Conservation (phyloP, 108 stramenopile species). For the Skeletonema marinoi region DNA sequence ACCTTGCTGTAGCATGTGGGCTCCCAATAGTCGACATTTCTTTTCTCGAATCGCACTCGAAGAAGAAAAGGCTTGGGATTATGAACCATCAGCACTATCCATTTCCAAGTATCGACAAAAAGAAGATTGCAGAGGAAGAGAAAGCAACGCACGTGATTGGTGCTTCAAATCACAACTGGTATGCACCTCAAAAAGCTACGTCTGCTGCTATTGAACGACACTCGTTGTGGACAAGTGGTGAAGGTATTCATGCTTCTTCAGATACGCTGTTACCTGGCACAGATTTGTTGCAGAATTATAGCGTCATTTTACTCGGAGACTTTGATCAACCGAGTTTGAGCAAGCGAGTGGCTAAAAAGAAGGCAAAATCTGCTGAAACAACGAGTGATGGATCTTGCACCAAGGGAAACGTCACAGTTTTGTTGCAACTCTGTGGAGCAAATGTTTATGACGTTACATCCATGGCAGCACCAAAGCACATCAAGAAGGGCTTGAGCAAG, state of each 20-base stretch:
- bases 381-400: conserved; percentile 17
- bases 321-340: conserved; percentile 37
- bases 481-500: conserved; percentile 18
- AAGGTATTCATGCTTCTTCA: conserved; percentile 5
- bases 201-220: conserved; percentile 19
- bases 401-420: conserved; percentile 21
- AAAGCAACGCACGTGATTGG: conserved; percentile 35
- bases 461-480: conserved; percentile 11
- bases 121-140: neutral
- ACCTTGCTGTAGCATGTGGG: conserved; percentile 51
- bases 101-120: conserved; percentile 9
- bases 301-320: conserved; percentile 40
- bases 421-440: conserved; percentile 55
- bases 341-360: conserved; percentile 10
- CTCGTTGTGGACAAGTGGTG: conserved; percentile 14
- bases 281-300: conserved; percentile 40
- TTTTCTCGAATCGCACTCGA: conserved; percentile 28
- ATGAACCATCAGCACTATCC: conserved; percentile 14
- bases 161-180: conserved; percentile 37
- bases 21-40: conserved; percentile 41
- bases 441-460: conserved; percentile 31
- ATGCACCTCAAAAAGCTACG: conserved; percentile 45
- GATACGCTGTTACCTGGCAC: conserved; percentile 22
- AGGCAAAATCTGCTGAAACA: conserved; percentile 10
- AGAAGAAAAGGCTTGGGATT: neutral